A percentile compares a stretch with the other conserved stretches of the same genome.
phyloP scores from a whole-genome alignment of 176 grass and related monocot species.

The Oryza glaberrima region DNA sequence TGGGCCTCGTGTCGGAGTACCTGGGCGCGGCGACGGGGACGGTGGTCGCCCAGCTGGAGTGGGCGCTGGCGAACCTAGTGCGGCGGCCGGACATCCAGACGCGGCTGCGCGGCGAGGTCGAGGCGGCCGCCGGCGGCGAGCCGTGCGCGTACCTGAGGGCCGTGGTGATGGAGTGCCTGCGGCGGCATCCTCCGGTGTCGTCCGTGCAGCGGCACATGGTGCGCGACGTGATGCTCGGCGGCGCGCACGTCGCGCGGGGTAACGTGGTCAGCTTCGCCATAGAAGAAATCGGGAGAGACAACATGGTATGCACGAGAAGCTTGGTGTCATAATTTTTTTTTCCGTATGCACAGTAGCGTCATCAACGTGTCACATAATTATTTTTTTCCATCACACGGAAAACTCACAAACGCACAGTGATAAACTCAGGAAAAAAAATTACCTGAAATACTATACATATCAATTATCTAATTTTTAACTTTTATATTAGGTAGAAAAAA shows the following conservation, averaged over 20 bases:
- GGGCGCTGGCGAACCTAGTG: neutral
- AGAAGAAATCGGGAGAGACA: neutral
- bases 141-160: slow-evolving; percentile 35
- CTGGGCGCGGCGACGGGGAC: neutral
- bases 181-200: neutral
- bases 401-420: too few relatives aligned
- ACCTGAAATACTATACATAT: too few relatives aligned
- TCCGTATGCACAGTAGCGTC: too few relatives aligned
- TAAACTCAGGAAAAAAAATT: too few relatives aligned
- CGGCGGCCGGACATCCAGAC: neutral
- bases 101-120: neutral
- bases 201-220: slow-evolving; percentile 28
- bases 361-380: too few relatives aligned
- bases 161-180: slow-evolving; percentile 35
- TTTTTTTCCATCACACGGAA: too few relatives aligned
- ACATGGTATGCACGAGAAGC: neutral
- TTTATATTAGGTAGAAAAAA: too few relatives aligned
- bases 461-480: too few relatives aligned
- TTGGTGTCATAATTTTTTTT: too few relatives aligned
- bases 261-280: slow-evolving; percentile 35
- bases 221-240: neutral
- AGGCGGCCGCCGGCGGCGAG: slow-evolving; percentile 16
- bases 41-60: neutral
- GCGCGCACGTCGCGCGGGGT: neutral
- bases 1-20: slow-evolving; percentile 5